Base-by-base conservation (phyloP, 2,329 filamentous ascomycete species). In the Trichoderma afroharzianum region DNA sequence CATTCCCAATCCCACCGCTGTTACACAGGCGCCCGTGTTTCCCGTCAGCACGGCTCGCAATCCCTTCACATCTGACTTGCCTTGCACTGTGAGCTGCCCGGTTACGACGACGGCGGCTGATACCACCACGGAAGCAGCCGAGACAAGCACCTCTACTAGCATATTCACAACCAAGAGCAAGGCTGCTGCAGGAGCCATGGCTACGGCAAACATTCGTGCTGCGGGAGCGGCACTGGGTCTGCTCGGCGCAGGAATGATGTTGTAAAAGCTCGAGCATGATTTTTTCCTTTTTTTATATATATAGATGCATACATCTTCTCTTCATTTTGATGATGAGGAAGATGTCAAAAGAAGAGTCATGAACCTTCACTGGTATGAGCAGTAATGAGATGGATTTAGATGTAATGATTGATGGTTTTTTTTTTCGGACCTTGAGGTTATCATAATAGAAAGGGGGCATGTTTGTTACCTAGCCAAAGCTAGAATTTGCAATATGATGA, bases 11-110 rank as follows among this genome's bases (percentile, higher is more conserved):
- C 80, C 82, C 7, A 77, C 76, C 3, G 73, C 79, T 1, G 76
- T 75, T 28, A 83, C 84, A 1, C 85, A 87, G 47, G 77, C 82
- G 0, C 83, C 86, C 5, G 89, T 85, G 1, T 92, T 88, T 80
- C 80, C 81, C 28, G 84, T 84, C 70, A 89, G 87, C 5, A 83
- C 82, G 6, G 80, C 79, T 4, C 80, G 83, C 50, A 74, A 76
- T 12, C 80, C 83, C 6, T 86, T 85, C 73, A 83, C 83, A 0
- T 81, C 79, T 0, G 80, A 79, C 7, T 79, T 85, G 62, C 84
- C 85, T 0, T 86, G 84, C 70, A 83, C 81, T 0, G 74, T 73
- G 7, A 74, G 79, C 68, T 85, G 83, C 53, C 80, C 82, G 1
- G 79, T 78, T n/a, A 78, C 79, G 3, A 79, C 76, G 3, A 78